Conservation (phyloP, 2,329 filamentous ascomycete species). For the Ophiostoma quercus region DNA sequence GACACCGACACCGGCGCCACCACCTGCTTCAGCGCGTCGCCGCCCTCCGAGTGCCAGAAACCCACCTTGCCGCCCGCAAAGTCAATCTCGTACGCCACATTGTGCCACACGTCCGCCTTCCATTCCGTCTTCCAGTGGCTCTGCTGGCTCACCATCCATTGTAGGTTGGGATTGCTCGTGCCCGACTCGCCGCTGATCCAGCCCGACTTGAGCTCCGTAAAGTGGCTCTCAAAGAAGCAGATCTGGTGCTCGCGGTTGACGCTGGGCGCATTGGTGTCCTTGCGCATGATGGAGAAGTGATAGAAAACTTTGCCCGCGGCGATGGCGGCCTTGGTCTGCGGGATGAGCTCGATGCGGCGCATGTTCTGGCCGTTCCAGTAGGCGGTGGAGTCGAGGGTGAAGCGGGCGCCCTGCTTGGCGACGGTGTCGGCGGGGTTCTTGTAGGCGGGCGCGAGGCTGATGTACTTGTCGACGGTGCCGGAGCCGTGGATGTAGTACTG, state of each 20-base stretch:
- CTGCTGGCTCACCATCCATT: conserved; percentile 58
- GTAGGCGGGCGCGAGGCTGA: conserved; percentile 54
- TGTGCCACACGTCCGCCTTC: conserved; percentile 63
- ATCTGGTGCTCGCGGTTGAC: conserved; percentile 62
- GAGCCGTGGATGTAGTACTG: conserved; percentile 73
- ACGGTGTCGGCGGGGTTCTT: conserved; percentile 61
- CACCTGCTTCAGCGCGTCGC: conserved; percentile 50
- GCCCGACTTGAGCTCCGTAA: conserved; percentile 69
- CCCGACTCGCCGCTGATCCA: conserved; percentile 48
- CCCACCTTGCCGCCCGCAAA: conserved; percentile 58
- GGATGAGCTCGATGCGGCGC: conserved; percentile 69
- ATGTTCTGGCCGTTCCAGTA: conserved; percentile 69
- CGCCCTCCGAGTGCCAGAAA: conserved; percentile 65
- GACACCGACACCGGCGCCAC: conserved; percentile 56
- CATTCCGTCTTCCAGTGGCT: conserved; percentile 60
- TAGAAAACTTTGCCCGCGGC: conserved; percentile 64
- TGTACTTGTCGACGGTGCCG: conserved; percentile 51
- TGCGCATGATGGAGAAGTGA: conserved; percentile 63
- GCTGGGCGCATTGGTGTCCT: conserved; percentile 54
- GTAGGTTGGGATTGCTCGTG: conserved; percentile 49
- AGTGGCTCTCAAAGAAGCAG: conserved; percentile 61
- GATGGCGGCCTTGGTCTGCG: conserved; percentile 61
- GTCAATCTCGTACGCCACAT: conserved; percentile 68
- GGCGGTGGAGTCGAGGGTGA: conserved; percentile 58
- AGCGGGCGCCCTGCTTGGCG: conserved; percentile 60